Conservation (phyloP, 768 basidiomycete genomes). For the Melanogaster broomeanus region DNA sequence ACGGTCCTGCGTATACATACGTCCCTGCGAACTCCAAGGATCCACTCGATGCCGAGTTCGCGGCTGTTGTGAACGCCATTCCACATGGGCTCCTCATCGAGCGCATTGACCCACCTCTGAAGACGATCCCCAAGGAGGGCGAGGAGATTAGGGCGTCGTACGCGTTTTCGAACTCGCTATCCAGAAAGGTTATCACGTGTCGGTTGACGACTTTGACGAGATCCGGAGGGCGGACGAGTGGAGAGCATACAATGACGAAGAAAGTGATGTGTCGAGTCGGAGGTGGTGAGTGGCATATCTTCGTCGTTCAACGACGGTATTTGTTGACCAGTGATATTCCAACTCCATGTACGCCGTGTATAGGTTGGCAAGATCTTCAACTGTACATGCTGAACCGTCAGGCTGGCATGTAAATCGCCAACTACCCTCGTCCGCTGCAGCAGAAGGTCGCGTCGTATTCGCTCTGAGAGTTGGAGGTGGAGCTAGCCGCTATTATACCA, state of each 20-base stretch:
- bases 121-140: slow-evolving; percentile 62
- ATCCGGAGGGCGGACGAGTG: slow-evolving; percentile 45
- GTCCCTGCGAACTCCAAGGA: slow-evolving; percentile 66
- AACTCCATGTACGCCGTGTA: not conserved
- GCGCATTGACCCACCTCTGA: slow-evolving; percentile 78
- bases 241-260: slow-evolving; percentile 52
- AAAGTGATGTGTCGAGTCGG: slow-evolving; percentile 93
- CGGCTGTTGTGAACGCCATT: slow-evolving; percentile 70
- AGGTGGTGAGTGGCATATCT: slow-evolving; percentile 57
- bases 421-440: not conserved
- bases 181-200: slow-evolving; percentile 76
- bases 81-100: slow-evolving; percentile 77
- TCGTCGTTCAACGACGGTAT: not conserved
- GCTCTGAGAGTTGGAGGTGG: not conserved
- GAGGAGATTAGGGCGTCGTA: slow-evolving; percentile 86
- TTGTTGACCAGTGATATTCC: slow-evolving; percentile 4
- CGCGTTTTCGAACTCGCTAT: slow-evolving; percentile 72
- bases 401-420: slow-evolving; percentile 52
- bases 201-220: slow-evolving; percentile 78
- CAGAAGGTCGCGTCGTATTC: not conserved
- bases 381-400: slow-evolving; percentile 78
- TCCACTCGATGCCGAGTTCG: slow-evolving; percentile 82
- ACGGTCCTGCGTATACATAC: slow-evolving; percentile 61
- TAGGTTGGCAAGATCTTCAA: slow-evolving; percentile 81
- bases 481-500: not conserved